Base-by-base conservation (phyloP, 2,329 filamentous ascomycete genomes). In the Alternaria angustiovoidea region DNA sequence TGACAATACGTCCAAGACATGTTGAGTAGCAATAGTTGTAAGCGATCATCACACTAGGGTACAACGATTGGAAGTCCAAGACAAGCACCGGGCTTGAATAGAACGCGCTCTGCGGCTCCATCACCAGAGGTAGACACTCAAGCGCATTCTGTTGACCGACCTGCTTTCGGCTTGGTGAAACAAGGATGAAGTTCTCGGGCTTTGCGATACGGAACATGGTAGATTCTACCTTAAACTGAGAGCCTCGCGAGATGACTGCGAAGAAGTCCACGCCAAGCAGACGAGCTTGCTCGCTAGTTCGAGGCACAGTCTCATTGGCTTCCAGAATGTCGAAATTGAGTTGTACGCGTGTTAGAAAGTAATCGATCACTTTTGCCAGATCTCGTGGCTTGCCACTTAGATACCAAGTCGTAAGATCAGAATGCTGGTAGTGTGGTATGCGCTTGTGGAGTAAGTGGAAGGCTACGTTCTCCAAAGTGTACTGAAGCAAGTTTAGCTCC, bases 1-100 rank as follows among this genome's bases (percentile, higher is more conserved):
- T 88, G 28, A 89, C 87, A 39, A 97, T 89, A 30, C 95, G 88
- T 0, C 95, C 95, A 0, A 98, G 84, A 69, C 94, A 99, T 0
- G 95, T 99, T 0, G 95, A 98, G 75, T 99, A 99, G 81, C 95
- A 99, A 75, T 97, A 95, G 73, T 99, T 99, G 82, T 99, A 98
- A 0, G 95, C 95, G 74, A 99, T 98, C 93, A 99, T 97, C 61
- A 98, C 90, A 78, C 94, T 97, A 0, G 95, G 95, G 67, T 99
- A 99, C 48, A 99, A 81, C 61, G 93, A 96, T 74, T 98, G 94
- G 65, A 99, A 99, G 78, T 99, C 95, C 7, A 99, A 84, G 0
- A 99, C 95, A 4, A 99, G 76, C 0, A 99, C 77, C 0, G 95
- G 95, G 63, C 92, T 95, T 57, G 84, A 93, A 79, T 99, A 99